Conservation (phyloP, 1,139 yeast genomes). For the Zygoascus sp. region DNA sequence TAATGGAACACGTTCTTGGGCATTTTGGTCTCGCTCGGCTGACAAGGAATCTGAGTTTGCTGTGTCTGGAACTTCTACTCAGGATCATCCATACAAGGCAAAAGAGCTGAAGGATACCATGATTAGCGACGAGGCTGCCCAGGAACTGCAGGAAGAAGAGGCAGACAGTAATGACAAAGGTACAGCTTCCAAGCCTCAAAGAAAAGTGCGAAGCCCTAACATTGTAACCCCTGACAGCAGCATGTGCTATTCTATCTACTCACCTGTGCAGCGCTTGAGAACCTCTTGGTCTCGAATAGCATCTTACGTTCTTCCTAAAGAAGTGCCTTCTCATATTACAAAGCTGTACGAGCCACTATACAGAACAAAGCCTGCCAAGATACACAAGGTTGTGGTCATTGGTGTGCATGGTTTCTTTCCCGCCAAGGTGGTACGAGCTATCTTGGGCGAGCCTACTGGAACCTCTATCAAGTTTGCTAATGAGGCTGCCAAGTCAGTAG, state of each 20-base stretch:
- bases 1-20: conserved; percentile 30
- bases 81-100: conserved; percentile 30
- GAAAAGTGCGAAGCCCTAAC: conserved; percentile 23
- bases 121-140: conserved; percentile 1
- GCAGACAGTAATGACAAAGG: conserved; percentile 15
- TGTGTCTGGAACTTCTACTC: conserved; percentile 38
- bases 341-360: conserved; percentile 23
- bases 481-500: conserved; percentile 76
- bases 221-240: conserved; percentile 31
- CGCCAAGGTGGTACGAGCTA: conserved; percentile 71
- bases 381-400: conserved; percentile 60
- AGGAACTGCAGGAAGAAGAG: not conserved
- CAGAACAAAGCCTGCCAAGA: conserved; percentile 22
- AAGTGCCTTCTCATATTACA: conserved; percentile 11
- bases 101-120: conserved; percentile 17
- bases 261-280: conserved; percentile 22
- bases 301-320: conserved; percentile 22
- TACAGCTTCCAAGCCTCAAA: conserved; percentile 13
- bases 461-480: conserved; percentile 82
- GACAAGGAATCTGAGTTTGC: conserved; percentile 35
- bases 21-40: conserved; percentile 30
- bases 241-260: conserved; percentile 27
- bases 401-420: conserved; percentile 98
- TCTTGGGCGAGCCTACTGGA: conserved; percentile 91
- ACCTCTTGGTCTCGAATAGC: conserved; percentile 25